Conservation (phyloP, 257 asterid species). For the Paraleonurus japonicus region DNA sequence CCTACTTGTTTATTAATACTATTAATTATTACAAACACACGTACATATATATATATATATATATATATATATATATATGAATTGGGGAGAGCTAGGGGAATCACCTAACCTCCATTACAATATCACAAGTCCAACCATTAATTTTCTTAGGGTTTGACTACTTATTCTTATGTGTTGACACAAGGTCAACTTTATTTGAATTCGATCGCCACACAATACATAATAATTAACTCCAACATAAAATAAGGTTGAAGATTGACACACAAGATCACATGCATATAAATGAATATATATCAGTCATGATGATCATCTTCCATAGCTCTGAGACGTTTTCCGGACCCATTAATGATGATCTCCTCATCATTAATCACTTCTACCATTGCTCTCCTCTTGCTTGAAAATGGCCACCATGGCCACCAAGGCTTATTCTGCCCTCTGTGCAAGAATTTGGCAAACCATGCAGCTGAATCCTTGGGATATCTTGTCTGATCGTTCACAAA, state of each 20-base stretch:
- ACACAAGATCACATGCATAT: too few relatives aligned
- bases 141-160: background rate
- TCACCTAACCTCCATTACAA: background rate
- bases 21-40: background rate
- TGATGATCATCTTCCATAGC: background rate
- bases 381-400: background rate
- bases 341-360: background rate
- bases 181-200: background rate
- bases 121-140: background rate
- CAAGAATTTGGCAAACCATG: slow-evolving; percentile 25
- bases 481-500: slow-evolving; percentile 22
- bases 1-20: background rate
- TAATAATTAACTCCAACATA: background rate
- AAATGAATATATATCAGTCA: too few relatives aligned
- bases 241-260: background rate
- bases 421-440: background rate
- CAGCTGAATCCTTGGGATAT: slow-evolving; percentile 28
- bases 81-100: background rate
- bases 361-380: background rate
- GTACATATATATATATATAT: too few relatives aligned
- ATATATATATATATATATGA: too few relatives aligned
- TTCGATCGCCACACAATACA: background rate
- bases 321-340: background rate
- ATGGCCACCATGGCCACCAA: background rate
- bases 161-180: background rate